Percentiles rank a stretch among this genome's conserved stretches.
phyloP scores from a whole-genome alignment of 2,329 filamentous ascomycete genomes.

The Penicillium hordei region DNA sequence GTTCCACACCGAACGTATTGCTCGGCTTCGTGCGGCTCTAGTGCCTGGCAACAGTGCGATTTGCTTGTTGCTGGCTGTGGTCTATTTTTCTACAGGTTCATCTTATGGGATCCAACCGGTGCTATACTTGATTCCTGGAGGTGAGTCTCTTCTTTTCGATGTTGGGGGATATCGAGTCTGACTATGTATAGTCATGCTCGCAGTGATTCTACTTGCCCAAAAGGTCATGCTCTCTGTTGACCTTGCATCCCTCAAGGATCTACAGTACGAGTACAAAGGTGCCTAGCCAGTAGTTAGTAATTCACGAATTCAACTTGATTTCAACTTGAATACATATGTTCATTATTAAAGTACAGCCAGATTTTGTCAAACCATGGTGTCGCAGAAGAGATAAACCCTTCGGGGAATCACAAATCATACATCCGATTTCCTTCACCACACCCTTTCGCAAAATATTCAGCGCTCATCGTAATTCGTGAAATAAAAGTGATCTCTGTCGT shows the following conservation, averaged over 20 bases:
- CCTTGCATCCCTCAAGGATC: conserved; percentile 37
- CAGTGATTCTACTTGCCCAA: conserved; percentile 33
- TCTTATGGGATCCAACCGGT: conserved; percentile 24
- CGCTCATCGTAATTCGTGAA: background rate
- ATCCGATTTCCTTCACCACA: background rate
- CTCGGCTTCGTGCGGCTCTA: conserved; percentile 25
- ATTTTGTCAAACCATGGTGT: conserved; percentile 4
- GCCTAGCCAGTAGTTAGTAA: conserved; percentile 27
- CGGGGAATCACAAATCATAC: conserved; percentile 12
- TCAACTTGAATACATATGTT: background rate
- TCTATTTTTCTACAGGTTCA: conserved; percentile 25
- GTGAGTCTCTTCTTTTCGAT: conserved; percentile 28
- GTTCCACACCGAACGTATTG: conserved; percentile 18
- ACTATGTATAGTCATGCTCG: conserved; percentile 36
- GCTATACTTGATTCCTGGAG: conserved; percentile 40
- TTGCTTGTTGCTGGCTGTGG: conserved; percentile 33
- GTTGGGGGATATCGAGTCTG: conserved; percentile 17
- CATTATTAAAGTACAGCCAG: conserved; percentile 5
- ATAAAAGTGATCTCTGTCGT: background rate
- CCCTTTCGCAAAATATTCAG: background rate
- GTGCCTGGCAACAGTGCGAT: conserved; percentile 30
- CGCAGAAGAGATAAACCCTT: conserved; percentile 6
- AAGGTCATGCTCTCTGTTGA: conserved; percentile 42
- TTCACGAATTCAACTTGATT: background rate
- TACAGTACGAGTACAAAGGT: conserved; percentile 46